Base-by-base conservation (phyloP, 2,329 filamentous ascomycete genomes). In the Verticillium alfalfae region DNA sequence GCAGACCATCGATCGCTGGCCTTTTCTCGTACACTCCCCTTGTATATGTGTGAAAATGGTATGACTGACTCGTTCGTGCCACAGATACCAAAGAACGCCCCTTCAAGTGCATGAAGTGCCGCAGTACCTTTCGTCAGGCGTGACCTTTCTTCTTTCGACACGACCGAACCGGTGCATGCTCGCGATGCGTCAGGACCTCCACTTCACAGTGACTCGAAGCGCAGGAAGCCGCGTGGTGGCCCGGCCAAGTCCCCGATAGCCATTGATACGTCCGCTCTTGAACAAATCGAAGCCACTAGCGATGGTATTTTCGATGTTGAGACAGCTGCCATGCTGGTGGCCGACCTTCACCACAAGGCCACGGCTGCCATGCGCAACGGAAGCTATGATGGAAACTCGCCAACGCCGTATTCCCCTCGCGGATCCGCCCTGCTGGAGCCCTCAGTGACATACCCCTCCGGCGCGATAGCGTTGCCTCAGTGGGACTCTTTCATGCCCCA, bases 121-220 rank as follows among this genome's bases (percentile, higher is more conserved):
- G 93, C 73, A 97, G 93, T 83, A 99, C 95, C 65, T 99, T 99
- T 99, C 75, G 95, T 99, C 70, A 92, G 95, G 75, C 92, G 95
- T 78, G 95, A 99, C 79, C 85, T 99, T 99, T 66, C 88, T 99
- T 60, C 88, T 99, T 99, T 68, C 91, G 95, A 76, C 95, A 99
- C 81, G 95, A 99, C 78, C 91, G 95, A 71, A 99, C 95, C 67
- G 95, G 95, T 99, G 66, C 95, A 99, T 79, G 95, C 95, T 65
- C 98, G 98, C 80, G 95, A 99, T 80, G 94, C 94, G 69, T 52
- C 45, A 52, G 94, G 95, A 67, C 86, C 95, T 59, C 94, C 94
- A 67, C 86, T 98, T 56, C 93, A 96, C 76, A 96, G 93, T 76
- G 95, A 98, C 76, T 90, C 91, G 67, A 97, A 97, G 81, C 90